These are phyloP conservation scores for Iberis pinnata DNA, from an alignment of 345 rosid genomes.

Conservation along the genomic window DNA sequence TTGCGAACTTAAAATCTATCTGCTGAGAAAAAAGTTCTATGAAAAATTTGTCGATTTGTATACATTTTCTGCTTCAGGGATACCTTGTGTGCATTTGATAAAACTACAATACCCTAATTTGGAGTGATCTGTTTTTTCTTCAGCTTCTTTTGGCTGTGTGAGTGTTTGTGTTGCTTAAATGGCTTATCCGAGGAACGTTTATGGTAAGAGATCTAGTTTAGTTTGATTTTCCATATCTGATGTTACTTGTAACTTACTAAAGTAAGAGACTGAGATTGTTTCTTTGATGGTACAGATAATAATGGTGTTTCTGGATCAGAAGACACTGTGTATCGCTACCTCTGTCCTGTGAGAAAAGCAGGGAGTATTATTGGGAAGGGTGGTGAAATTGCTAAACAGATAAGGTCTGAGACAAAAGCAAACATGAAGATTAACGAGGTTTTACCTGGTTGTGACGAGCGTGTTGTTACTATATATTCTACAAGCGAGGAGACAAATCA, in stretches of 20 bases:
- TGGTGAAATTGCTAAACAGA: constrained; percentile 62
- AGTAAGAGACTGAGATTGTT: constrained; percentile 47
- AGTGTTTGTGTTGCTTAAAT: constrained; percentile 20
- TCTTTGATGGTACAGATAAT: constrained; percentile 44
- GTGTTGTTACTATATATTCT: constrained; percentile 60
- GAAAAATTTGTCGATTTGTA: background rate
- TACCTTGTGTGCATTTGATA: too few species aligned
- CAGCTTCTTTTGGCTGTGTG: constrained; percentile 8
- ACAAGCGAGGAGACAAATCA: constrained; percentile 46
- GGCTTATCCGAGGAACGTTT: constrained; percentile 48
- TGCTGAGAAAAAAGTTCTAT: too few species aligned
- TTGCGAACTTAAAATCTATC: too few species aligned
- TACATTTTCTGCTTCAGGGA: too few species aligned
- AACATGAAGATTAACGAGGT: constrained; percentile 59
- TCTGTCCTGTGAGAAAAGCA: constrained; percentile 51
- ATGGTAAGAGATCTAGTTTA: constrained; percentile 58
- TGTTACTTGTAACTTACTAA: constrained; percentile 39
- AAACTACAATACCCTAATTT: too few species aligned
- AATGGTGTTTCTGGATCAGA: constrained; percentile 43
- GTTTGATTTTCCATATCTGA: constrained; percentile 34
- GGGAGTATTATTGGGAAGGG: constrained; percentile 72
- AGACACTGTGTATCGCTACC: constrained; percentile 59
- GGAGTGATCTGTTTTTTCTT: background rate
- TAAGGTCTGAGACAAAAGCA: constrained; percentile 54
- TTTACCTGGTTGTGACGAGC: constrained; percentile 58